Evolutionary conservation across 2,329 filamentous ascomycete genomes (phyloP).

Genomic region (Chrysosporium queenslandicum): DNA sequence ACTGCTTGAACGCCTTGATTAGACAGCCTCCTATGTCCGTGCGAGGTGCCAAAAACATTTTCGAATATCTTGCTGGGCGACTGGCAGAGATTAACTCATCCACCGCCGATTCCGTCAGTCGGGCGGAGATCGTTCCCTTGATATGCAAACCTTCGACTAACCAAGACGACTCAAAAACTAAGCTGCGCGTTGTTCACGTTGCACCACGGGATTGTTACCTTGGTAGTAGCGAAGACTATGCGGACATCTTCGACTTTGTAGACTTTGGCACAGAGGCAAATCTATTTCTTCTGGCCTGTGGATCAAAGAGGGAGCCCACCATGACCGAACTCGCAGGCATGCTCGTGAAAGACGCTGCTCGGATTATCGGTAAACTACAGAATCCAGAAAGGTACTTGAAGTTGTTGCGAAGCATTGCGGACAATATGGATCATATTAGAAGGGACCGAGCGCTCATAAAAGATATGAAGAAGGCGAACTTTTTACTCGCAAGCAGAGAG

Average conservation of each 20-base stretch:
- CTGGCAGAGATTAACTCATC: conserved; percentile 60
- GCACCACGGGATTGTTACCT: conserved; percentile 70
- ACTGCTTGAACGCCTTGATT: conserved; percentile 65
- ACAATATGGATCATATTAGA: conserved; percentile 59
- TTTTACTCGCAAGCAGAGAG: conserved; percentile 70
- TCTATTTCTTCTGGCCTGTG: conserved; percentile 74
- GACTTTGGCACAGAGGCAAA: conserved; percentile 86
- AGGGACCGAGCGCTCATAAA: conserved; percentile 68
- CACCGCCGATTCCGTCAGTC: conserved; percentile 51
- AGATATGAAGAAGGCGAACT: conserved; percentile 63
- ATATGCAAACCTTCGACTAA: conserved; percentile 23
- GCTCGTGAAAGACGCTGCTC: conserved; percentile 72
- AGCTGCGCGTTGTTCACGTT: conserved; percentile 44
- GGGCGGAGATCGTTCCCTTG: conserved; percentile 64
- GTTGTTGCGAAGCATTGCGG: conserved; percentile 69
- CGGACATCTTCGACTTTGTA: conserved; percentile 92
- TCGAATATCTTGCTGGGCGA: conserved; percentile 73
- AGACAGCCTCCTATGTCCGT: conserved; percentile 59
- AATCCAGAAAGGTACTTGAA: conserved; percentile 77
- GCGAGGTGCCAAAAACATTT: conserved; percentile 59
- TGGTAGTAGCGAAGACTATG: conserved; percentile 61
- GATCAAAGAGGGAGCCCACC: conserved; percentile 83
- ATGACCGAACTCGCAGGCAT: conserved; percentile 74
- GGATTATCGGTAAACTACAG: conserved; percentile 69
- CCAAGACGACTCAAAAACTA: conserved; percentile 32